Percentiles rank a stretch among this genome's conserved stretches.
Evolutionary conservation across 768 basidiomycete species (phyloP).

Genomic region (Leccinum subtestaceum): DNA sequence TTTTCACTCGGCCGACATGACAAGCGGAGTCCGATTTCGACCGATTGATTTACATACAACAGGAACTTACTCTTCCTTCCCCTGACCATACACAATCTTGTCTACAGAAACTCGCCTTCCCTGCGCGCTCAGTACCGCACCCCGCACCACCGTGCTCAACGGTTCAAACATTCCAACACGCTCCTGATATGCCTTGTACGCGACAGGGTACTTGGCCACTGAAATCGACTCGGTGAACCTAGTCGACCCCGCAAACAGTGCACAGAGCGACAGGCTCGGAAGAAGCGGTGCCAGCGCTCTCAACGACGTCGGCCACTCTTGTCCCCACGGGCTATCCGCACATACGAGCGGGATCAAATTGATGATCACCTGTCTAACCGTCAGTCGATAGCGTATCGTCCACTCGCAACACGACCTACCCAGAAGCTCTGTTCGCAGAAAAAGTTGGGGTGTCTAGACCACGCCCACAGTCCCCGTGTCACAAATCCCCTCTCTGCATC

Average conservation of each 20-base stretch:
- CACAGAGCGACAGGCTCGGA: slow-evolving; percentile 60
- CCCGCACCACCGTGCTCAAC: slow-evolving; percentile 44
- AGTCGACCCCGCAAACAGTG: slow-evolving; percentile 78
- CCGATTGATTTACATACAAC: slow-evolving; percentile 9
- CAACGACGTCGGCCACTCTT: slow-evolving; percentile 24
- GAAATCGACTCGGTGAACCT: slow-evolving; percentile 80
- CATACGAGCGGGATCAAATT: slow-evolving; percentile 63
- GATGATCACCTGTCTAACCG: slow-evolving; percentile 53
- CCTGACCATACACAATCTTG: slow-evolving; percentile 42
- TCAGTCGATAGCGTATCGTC: slow-evolving; percentile 1
- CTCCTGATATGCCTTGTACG: slow-evolving; percentile 68
- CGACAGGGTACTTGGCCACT: slow-evolving; percentile 63
- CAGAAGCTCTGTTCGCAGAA: slow-evolving; percentile 87
- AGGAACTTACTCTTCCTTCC: slow-evolving; percentile 20
- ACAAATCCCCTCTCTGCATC: slow-evolving; percentile 81
- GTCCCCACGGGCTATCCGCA: slow-evolving; percentile 28
- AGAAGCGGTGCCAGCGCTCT: slow-evolving; percentile 38
- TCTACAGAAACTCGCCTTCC: slow-evolving; percentile 41
- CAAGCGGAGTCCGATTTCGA: slow-evolving; percentile 2
- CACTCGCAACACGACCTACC: slow-evolving; percentile 41
- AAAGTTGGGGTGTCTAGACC: slow-evolving; percentile 90
- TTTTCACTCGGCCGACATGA: slow-evolving; percentile 13
- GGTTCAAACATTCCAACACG: slow-evolving; percentile 82
- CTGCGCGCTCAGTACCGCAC: slow-evolving; percentile 34
- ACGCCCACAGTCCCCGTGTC: slow-evolving; percentile 83